Evolutionary conservation across 768 basidiomycete species (phyloP).

Genomic region (Russula compacta): DNA sequence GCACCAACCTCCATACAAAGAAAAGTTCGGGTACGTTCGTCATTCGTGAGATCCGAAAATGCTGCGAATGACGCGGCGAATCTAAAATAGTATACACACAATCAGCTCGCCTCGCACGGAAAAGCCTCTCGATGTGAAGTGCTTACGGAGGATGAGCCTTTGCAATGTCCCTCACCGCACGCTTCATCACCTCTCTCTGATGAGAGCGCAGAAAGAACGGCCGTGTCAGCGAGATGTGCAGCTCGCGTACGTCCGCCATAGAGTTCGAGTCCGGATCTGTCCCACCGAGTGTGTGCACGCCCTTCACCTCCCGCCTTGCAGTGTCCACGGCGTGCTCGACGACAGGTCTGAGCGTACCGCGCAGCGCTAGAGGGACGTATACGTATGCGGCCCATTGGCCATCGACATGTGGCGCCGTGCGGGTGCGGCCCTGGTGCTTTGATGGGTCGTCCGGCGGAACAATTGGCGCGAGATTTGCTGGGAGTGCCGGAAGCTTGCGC

Average conservation of each 20-base stretch:
- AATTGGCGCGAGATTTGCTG: slow-evolving; percentile 37
- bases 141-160: slow-evolving; percentile 39
- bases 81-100: slow-evolving; percentile 31
- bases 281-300: slow-evolving; percentile 38
- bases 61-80: slow-evolving; percentile 65
- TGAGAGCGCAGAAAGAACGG: slow-evolving; percentile 73
- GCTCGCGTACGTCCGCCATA: slow-evolving; percentile 30
- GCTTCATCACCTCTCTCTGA: slow-evolving; percentile 67
- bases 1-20: slow-evolving; percentile 76
- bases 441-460: slow-evolving; percentile 63
- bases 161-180: slow-evolving; percentile 46
- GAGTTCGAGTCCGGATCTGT: slow-evolving; percentile 12
- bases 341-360: slow-evolving; percentile 36
- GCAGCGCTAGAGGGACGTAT: slow-evolving; percentile 53
- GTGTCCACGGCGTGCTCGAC: slow-evolving; percentile 37
- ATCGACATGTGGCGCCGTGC: slow-evolving; percentile 70
- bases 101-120: background rate
- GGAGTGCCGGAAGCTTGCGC: slow-evolving; percentile 53
- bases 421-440: slow-evolving; percentile 74
- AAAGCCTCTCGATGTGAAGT: background rate
- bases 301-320: slow-evolving; percentile 39
- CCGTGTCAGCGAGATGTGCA: slow-evolving; percentile 82
- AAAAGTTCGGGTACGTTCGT: slow-evolving; percentile 75
- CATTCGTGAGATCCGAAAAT: slow-evolving; percentile 65
- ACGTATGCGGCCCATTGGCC: slow-evolving; percentile 81